These are phyloP conservation scores for Pelargonium australe DNA, from an alignment of 441 rosid genomes.

Conservation along the genomic window DNA sequence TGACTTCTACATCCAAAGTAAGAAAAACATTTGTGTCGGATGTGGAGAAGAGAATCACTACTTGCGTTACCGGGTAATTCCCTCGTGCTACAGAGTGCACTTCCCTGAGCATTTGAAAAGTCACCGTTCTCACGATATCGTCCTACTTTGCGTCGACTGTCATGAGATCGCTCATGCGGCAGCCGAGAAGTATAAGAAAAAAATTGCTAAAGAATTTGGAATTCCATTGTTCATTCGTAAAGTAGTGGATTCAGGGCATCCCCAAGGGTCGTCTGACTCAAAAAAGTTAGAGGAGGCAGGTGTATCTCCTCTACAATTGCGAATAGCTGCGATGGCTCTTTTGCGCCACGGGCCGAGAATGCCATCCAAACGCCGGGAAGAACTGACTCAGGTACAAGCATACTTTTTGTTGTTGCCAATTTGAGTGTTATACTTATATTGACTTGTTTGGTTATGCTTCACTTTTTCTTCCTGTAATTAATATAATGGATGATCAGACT, in stretches of 20 bases:
- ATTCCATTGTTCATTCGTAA: constrained; percentile 81
- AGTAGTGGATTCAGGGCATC: constrained; percentile 54
- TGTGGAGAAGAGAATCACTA: constrained; percentile 95
- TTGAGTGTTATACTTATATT: background rate
- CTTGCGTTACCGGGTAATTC: constrained; percentile 82
- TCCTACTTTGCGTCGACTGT: constrained; percentile 93
- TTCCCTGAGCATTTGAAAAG: constrained; percentile 97
- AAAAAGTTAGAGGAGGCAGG: constrained; percentile 49
- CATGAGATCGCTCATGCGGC: constrained; percentile 94
- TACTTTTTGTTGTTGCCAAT: background rate
- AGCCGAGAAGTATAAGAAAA: constrained; percentile 81
- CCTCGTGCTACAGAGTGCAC: constrained; percentile 94
- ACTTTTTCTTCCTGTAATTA: background rate
- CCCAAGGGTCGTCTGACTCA: constrained; percentile 32
- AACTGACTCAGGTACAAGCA: constrained; percentile 52
- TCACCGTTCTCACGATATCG: constrained; percentile 97
- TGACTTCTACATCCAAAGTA: constrained; percentile 89
- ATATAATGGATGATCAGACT: background rate
- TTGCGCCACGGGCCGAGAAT: constrained; percentile 75
- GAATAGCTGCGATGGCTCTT: constrained; percentile 93
- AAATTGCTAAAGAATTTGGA: constrained; percentile 66
- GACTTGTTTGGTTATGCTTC: background rate
- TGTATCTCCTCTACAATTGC: constrained; percentile 78
- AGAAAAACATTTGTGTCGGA: constrained; percentile 86
- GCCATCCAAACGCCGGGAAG: constrained; percentile 71